Base-by-base conservation (phyloP, 2,329 filamentous ascomycete genomes). In the Coniochaeta sp. region DNA sequence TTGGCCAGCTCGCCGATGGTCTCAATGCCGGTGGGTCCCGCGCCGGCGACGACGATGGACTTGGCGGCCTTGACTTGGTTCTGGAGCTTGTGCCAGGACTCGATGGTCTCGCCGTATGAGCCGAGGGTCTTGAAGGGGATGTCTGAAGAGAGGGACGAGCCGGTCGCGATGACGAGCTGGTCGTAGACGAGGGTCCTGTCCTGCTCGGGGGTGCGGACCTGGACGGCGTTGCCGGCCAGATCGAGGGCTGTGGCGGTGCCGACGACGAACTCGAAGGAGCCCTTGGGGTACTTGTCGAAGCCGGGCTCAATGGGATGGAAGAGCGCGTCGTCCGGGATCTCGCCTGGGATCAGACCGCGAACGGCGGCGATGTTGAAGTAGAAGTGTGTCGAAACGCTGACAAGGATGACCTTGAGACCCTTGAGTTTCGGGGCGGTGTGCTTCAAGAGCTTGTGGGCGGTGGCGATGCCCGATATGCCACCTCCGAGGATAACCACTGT, bases 131-230 rank as follows among this genome's bases (percentile, higher is more conserved):
- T 85, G 70, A 79, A 85, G 0, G 82, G 81, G 70, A 80, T 73
- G 62, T 68, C 70, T 5, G 73, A 76, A 24, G 66, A 71, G 34
- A 76, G 73, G 31, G 72, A 71, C 3, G 79, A 71, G 8, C 84
- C 84, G 2, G 83, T 86, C 11, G 82, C 81, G 50, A 87, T 70
- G 62, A 87, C 52, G 28, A 24, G 76, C n/a, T 56, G 77, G 64
- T 84, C 76, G 66, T 86, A 87, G 22, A 62, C 62, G 59, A 84
- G 67, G 12, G 70, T 69, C 6, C 72, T 70, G n/a, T 66, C 64
- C 6, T 62, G 67, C 7, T 71, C 73, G 5, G 72, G 68, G 24
- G 70, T 64, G 16, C 34, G 31, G 54, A 84, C 72, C 1, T 67
- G 69, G 26, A 85, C 77, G 0, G 68, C 72, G 62, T 79, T 80